phyloP scores from a whole-genome alignment of 2,329 filamentous ascomycete genomes.

The Amylocarpus encephaloides region DNA sequence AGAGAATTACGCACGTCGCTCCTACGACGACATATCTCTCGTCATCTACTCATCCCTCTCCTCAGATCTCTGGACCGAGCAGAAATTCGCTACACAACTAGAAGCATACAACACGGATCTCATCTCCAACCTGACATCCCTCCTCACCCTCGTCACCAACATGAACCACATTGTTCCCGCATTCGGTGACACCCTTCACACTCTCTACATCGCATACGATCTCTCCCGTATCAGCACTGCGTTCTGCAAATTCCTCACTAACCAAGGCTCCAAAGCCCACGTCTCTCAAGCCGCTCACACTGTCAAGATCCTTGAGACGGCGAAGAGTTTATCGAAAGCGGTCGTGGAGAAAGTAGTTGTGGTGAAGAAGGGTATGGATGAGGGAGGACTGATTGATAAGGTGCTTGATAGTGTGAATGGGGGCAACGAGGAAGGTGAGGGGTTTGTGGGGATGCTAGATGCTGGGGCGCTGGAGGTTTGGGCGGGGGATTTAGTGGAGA shows the following conservation, averaged over 20 bases:
- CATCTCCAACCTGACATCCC: neutral
- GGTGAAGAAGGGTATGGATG: conserved; percentile 28
- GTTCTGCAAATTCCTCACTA: conserved; percentile 18
- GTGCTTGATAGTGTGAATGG: conserved; percentile 20
- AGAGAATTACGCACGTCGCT: conserved; percentile 17
- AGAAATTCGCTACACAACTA: conserved; percentile 13
- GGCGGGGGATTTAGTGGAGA: conserved; percentile 30
- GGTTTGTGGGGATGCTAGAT: conserved; percentile 21
- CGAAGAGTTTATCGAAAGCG: conserved; percentile 13
- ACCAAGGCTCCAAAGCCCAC: conserved; percentile 13
- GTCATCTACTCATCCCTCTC: conserved; percentile 19
- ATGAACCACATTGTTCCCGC: conserved; percentile 14
- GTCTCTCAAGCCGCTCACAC: conserved; percentile 16
- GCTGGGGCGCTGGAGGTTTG: conserved; percentile 30
- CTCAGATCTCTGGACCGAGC: conserved; percentile 10
- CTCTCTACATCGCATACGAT: conserved; percentile 27
- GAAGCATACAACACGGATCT: conserved; percentile 17
- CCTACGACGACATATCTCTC: conserved; percentile 18
- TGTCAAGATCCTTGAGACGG: conserved; percentile 7
- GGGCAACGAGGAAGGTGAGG: conserved; percentile 1
- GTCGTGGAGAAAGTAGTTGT: conserved; percentile 17
- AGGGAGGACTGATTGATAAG: conserved; percentile 32
- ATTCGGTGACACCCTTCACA: conserved; percentile 23
- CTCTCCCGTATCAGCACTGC: conserved; percentile 16
- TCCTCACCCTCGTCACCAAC: neutral